Percentiles rank a stretch among this genome's conserved stretches.
Conservation (phyloP, 1,284 basidiomycete genomes). For the Apiotrichum porosum region DNA sequence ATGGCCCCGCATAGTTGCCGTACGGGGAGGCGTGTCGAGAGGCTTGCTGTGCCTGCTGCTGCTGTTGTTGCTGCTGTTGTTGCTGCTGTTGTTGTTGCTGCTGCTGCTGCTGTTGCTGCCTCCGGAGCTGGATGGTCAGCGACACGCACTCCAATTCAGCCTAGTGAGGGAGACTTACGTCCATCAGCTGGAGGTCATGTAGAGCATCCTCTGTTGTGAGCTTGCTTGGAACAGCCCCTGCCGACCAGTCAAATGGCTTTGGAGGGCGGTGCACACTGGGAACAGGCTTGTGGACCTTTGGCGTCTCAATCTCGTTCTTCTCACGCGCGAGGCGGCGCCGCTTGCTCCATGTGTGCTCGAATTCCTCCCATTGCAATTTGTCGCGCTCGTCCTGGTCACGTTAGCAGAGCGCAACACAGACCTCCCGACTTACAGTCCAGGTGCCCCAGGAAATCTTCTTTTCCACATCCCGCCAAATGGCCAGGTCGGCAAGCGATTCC, state of each 20-base stretch:
- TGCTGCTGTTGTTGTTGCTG: conserved; percentile 5
- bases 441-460: conserved; percentile 51
- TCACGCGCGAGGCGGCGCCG: conserved; percentile 53
- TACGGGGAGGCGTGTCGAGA: conserved; percentile 37
- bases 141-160: too few species aligned
- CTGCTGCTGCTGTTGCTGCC: conserved; percentile 5
- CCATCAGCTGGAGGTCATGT: conserved; percentile 41
- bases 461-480: conserved; percentile 45
- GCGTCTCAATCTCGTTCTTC: conserved; percentile 53
- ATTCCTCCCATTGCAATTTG: conserved; percentile 49
- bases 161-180: conserved; percentile 37
- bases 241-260: conserved; percentile 37
- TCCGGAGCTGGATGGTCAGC: neutral
- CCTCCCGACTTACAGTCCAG: conserved; percentile 48
- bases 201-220: conserved; percentile 31
- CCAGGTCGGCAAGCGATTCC: conserved; percentile 49
- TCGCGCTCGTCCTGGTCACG: conserved; percentile 41
- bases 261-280: conserved; percentile 26
- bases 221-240: conserved; percentile 32
- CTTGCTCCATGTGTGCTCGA: conserved; percentile 53
- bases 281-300: conserved; percentile 46
- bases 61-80: conserved; percentile 9
- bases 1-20: conserved; percentile 6
- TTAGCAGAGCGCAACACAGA: conserved; percentile 7
- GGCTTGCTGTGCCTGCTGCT: conserved; percentile 1